Conservation (phyloP, 441 rosid genomes). For the Populus hybrid region DNA sequence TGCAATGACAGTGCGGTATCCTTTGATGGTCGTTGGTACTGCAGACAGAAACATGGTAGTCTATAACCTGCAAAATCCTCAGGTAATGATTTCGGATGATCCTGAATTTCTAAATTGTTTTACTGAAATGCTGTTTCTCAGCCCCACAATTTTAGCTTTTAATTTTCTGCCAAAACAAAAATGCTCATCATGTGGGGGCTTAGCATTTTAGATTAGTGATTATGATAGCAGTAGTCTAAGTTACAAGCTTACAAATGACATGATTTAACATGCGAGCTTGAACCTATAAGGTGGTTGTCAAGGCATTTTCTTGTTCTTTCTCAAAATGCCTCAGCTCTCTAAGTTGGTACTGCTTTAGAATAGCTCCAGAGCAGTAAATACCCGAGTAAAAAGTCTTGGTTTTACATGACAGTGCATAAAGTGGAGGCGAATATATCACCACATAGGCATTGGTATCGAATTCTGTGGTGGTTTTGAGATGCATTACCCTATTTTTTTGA, state of each 20-base stretch:
- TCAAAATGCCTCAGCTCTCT: neutral
- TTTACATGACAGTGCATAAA: neutral
- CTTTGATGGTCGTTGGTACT: slow-evolving; percentile 95
- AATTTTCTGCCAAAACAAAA: neutral
- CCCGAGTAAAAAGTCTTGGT: neutral
- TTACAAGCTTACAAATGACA: neutral
- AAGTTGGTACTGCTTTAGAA: neutral
- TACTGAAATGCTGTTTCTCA: neutral
- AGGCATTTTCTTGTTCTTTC: neutral
- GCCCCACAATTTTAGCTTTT: neutral
- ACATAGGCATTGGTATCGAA: neutral
- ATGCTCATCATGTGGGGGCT: neutral
- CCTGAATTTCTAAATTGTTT: neutral
- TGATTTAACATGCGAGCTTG: neutral
- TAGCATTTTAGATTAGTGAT: neutral
- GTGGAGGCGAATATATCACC: neutral
- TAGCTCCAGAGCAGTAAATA: neutral
- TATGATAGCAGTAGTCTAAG: neutral
- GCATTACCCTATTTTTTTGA: neutral
- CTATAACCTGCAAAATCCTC: slow-evolving; percentile 85
- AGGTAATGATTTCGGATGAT: slow-evolving; percentile 42
- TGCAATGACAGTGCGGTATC: slow-evolving; percentile 74
- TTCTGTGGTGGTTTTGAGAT: neutral
- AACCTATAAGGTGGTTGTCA: neutral
- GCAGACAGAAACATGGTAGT: slow-evolving; percentile 87